These are phyloP conservation scores for Paecilomyces sp. DNA, from an alignment of 2,329 filamentous ascomycete species.

Conservation along the genomic window DNA sequence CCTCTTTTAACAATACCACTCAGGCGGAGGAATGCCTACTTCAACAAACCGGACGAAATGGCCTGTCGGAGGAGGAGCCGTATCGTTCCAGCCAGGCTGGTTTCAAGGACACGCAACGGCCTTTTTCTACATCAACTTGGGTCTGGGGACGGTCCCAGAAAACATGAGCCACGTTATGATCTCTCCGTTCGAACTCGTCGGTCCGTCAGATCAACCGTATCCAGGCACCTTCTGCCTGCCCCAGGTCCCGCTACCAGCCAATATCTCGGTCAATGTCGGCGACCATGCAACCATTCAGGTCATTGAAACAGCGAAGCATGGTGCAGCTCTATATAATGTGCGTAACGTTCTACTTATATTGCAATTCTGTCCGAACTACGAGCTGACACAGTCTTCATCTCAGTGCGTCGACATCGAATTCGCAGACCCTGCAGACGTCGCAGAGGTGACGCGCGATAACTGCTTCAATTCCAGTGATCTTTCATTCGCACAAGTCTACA, in stretches of 20 bases:
- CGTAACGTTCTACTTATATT: conserved; percentile 23
- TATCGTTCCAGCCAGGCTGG: conserved; percentile 91
- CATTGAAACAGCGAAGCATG: conserved; percentile 75
- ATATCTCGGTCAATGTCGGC: conserved; percentile 65
- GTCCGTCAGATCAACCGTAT: conserved; percentile 76
- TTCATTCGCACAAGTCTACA: conserved; percentile 68
- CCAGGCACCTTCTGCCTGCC: conserved; percentile 83
- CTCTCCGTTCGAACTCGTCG: conserved; percentile 71
- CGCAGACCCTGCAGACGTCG: conserved; percentile 68
- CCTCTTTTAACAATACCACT: neutral
- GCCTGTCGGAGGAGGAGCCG: conserved; percentile 79
- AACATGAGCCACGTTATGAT: conserved; percentile 88
- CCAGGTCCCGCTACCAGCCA: conserved; percentile 74
- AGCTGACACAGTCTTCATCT: conserved; percentile 18
- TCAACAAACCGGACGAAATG: conserved; percentile 84
- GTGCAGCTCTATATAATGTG: conserved; percentile 75
- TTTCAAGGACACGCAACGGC: conserved; percentile 81
- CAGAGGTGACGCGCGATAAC: conserved; percentile 68
- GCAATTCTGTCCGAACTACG: neutral
- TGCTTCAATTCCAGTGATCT: conserved; percentile 83
- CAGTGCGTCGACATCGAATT: conserved; percentile 95
- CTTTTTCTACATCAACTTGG: conserved; percentile 85
- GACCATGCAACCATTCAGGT: conserved; percentile 87
- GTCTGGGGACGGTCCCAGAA: conserved; percentile 68
- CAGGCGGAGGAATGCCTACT: conserved; percentile 75